These are phyloP conservation scores for Cladochytrium tenue DNA, from an alignment of 371 early-diverging fungal genomes.

Conservation along the genomic window DNA sequence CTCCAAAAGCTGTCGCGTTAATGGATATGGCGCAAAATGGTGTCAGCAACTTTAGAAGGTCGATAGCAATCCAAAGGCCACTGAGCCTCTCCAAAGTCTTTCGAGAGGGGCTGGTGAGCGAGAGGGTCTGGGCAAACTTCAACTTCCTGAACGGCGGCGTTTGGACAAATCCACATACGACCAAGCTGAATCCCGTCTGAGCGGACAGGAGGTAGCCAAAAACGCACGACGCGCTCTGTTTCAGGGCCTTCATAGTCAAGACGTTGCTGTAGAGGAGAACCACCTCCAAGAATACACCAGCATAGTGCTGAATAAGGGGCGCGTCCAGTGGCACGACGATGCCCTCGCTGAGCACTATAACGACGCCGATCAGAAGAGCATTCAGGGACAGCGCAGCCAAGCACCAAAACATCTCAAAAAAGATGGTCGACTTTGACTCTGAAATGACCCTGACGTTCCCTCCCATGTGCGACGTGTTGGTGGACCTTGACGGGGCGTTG, in stretches of 20 bases:
- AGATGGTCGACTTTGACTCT: constrained; percentile 5
- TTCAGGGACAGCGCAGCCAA: constrained; percentile 14
- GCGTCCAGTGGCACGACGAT: constrained; percentile 4
- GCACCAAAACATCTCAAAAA: constrained; percentile 15
- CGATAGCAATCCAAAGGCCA: constrained; percentile 17
- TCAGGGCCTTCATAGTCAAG: constrained; percentile 19
- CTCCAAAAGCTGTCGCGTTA: constrained; percentile 1
- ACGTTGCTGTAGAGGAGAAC: constrained; percentile 26
- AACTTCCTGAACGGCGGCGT: constrained; percentile 13
- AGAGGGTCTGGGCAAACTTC: constrained; percentile 14
- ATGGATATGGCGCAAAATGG: constrained; percentile 20
- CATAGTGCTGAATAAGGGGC: constrained; percentile 6
- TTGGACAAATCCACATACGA: constrained; percentile 16
- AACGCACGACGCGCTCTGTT: constrained; percentile 9
- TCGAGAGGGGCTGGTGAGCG: constrained; percentile 20
- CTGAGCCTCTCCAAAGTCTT: constrained; percentile 17
- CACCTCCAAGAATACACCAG: constrained; percentile 23
- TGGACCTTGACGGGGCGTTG: too few relatives aligned
- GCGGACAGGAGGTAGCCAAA: constrained; percentile 11
- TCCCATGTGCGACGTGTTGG: background rate
- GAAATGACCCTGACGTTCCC: constrained; percentile 8
- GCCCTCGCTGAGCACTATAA: background rate
- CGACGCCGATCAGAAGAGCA: constrained; percentile 6
- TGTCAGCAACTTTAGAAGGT: constrained; percentile 16
- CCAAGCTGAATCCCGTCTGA: constrained; percentile 21